Percentiles rank a stretch among this genome's conserved stretches.
Conservation (phyloP, 2,329 filamentous ascomycete genomes). For the Epichloe baconii region DNA sequence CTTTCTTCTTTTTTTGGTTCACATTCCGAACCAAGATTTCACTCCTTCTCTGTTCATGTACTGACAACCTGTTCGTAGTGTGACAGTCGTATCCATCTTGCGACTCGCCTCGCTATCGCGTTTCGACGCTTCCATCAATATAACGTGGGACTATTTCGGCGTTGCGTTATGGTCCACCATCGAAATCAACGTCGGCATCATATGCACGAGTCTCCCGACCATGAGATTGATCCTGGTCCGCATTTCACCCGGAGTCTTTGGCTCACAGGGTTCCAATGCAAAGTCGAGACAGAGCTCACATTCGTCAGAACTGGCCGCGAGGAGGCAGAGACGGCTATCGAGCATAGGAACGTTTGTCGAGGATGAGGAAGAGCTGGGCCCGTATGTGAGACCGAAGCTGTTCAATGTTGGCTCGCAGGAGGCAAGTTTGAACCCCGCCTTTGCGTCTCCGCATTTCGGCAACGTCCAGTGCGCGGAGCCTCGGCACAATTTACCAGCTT, state of each 20-base stretch:
- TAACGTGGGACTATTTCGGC: slow-evolving; percentile 13
- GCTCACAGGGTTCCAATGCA: not conserved
- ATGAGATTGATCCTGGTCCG: slow-evolving; percentile 11
- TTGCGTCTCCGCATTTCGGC: not conserved
- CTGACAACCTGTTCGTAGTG: slow-evolving; percentile 6
- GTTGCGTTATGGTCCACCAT: slow-evolving; percentile 16
- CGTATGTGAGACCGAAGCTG: not conserved
- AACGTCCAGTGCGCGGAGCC: not conserved
- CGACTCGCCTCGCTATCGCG: slow-evolving; percentile 15
- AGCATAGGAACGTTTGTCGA: slow-evolving; percentile 1
- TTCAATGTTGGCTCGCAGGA: not conserved
- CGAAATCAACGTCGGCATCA: slow-evolving; percentile 19
- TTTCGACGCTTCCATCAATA: slow-evolving; percentile 13
- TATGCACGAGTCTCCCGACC: slow-evolving; percentile 19
- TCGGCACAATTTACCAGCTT: too few relatives aligned
- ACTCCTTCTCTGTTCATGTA: not conserved
- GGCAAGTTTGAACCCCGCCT: not conserved
- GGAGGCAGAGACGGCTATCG: slow-evolving; percentile 1
- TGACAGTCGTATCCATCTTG: slow-evolving; percentile 17
- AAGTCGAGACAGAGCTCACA: not conserved
- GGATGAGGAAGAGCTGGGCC: not conserved
- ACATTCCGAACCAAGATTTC: not conserved
- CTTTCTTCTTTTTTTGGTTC: not conserved
- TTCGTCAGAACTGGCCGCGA: not conserved
- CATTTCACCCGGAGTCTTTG: slow-evolving; percentile 1